These are phyloP conservation scores for Boletus albobrunnescens DNA, from an alignment of 1,284 basidiomycete genomes.

Conservation along the genomic window DNA sequence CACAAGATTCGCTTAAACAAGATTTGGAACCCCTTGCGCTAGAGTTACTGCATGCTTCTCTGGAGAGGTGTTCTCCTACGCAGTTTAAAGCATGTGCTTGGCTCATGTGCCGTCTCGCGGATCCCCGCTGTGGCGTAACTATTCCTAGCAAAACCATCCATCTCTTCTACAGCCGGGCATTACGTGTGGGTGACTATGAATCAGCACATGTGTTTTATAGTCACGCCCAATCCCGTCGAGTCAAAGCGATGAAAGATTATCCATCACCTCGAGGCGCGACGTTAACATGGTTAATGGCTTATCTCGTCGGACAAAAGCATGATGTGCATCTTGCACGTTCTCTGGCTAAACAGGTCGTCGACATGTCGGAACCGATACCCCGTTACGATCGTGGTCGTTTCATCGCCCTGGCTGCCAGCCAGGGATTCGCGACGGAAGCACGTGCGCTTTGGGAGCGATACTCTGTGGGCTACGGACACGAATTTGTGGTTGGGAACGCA, in stretches of 20 bases:
- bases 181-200: constrained; percentile 22
- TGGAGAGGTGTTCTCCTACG: constrained; percentile 32
- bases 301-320: constrained; percentile 39
- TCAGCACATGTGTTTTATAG: constrained; percentile 42
- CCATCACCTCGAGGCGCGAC: constrained; percentile 45
- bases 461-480: constrained; percentile 40
- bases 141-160: constrained; percentile 42
- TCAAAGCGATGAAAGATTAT: constrained; percentile 37
- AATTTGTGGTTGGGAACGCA: constrained; percentile 43
- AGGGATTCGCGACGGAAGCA: constrained; percentile 46
- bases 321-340: constrained; percentile 39
- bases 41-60: constrained; percentile 39
- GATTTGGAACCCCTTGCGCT: constrained; percentile 23
- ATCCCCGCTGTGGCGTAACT: constrained; percentile 23
- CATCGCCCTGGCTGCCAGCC: constrained; percentile 43
- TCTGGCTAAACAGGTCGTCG: constrained; percentile 47
- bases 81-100: constrained; percentile 33
- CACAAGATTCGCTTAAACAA: constrained; percentile 29
- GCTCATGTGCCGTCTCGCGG: constrained; percentile 31
- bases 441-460: constrained; percentile 56
- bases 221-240: constrained; percentile 36
- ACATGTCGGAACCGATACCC: constrained; percentile 39
- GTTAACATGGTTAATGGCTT: constrained; percentile 49
- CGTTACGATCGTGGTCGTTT: constrained; percentile 44
- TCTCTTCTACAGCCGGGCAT: constrained; percentile 44